phyloP scores from a whole-genome alignment of 257 asterid species.

The Primulina eburnea region DNA sequence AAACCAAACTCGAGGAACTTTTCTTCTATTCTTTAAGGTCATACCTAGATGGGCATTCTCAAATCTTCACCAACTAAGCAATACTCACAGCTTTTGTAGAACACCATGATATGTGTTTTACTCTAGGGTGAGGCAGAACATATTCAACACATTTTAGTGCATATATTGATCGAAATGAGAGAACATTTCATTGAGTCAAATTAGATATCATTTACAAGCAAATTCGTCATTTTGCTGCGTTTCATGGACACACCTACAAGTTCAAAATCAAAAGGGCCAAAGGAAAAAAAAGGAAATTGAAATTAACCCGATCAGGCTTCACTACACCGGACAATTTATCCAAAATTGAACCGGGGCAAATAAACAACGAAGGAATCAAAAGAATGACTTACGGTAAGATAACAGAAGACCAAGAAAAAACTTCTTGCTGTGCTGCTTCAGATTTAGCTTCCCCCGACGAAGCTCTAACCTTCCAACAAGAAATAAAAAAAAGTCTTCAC shows the following conservation, averaged over 20 bases:
- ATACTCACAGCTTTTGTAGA: neutral
- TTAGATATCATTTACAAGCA: neutral
- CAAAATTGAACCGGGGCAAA: neutral
- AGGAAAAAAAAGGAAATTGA: neutral
- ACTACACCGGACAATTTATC: neutral
- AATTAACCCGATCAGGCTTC: neutral
- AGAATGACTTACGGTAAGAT: slow-evolving; percentile 66
- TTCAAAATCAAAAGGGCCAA: neutral
- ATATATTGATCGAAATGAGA: slow-evolving; percentile 8
- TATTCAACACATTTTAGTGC: neutral
- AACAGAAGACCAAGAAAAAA: slow-evolving; percentile 78
- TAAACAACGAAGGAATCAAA: neutral
- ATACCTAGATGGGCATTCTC: neutral
- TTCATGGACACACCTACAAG: neutral
- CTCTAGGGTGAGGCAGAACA: neutral
- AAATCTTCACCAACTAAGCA: neutral
- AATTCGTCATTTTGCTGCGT: slow-evolving; percentile 9
- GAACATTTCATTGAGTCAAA: slow-evolving; percentile 4
- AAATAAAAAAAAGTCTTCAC: slow-evolving; percentile 10
- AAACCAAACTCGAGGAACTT: neutral
- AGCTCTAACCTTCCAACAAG: slow-evolving; percentile 52
- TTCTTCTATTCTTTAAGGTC: neutral
- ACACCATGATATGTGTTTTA: neutral
- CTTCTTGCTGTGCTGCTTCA: slow-evolving; percentile 51
- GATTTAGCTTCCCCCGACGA: slow-evolving; percentile 54